Base-by-base conservation (phyloP, 495 filamentous ascomycete genomes). In the Niebla homalea region DNA sequence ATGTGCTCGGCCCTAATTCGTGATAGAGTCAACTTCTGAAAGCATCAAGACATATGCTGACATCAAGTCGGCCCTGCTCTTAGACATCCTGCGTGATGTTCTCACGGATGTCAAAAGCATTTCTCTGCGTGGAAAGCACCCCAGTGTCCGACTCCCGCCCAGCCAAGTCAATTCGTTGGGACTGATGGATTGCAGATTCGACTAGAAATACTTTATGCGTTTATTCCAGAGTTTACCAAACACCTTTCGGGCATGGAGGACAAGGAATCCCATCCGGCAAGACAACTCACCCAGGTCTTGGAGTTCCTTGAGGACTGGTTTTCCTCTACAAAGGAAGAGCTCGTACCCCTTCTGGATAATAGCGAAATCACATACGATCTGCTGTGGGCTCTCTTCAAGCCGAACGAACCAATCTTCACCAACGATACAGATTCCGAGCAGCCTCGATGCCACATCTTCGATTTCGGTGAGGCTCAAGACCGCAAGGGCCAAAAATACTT, bases 281-380 rank as follows among this genome's bases (percentile, higher is more conserved):
- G 57, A 22, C 67, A 72, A 37, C 58, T 73, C 53, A 58, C 57
- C 36, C 50, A 72, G 39, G 61, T 73, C 16, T 60, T 69, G 23
- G 55, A 71, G 19, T 64, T 67, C 52, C 56, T 74, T 37, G 57
- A 66, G 49, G 46, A 55, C 11, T 55, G 60, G 52, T 73, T 68
- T 54, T 41, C 55, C 29, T 49, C 60, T 11, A 66, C 60, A 46
- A 59, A 48, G 12, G 50, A 69, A 45, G 61, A 57, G 41, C 58
- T 74, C 14, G 52, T 55, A 12, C 56, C 67, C 48, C 67, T 75
- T 21, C 54, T 72, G 11, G 45, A 61, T 45, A 48, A 64, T 50
- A 50, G 63, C 22, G 58, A 74, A 54, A 73, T 73, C 41, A 70
- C 66, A 8, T 73, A 67, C 49, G 67, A 72, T 25, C 62, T 73